phyloP scores from a whole-genome alignment of 2,329 filamentous ascomycete species.

The Chalara sp. region DNA sequence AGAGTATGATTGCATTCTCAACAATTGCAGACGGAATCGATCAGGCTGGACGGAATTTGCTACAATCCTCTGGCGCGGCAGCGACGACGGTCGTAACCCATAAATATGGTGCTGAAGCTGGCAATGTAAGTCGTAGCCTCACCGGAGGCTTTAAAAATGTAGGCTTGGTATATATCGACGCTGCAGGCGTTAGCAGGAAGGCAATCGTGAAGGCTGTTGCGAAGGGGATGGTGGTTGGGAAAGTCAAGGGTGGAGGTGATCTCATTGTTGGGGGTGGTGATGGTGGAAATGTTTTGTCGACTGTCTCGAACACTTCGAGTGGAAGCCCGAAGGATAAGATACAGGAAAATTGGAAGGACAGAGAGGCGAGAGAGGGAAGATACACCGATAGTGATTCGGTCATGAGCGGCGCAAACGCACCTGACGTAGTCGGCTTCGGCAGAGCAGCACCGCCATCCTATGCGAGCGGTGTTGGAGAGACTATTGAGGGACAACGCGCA shows the following conservation, averaged over 20 bases:
- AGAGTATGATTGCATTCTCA: constrained; percentile 91
- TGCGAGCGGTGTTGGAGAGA: not conserved
- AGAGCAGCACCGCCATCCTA: not conserved
- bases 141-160: constrained; percentile 92
- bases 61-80: constrained; percentile 69
- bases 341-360: not conserved
- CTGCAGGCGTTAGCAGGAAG: constrained; percentile 80
- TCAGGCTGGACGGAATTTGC: constrained; percentile 71
- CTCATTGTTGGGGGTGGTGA: constrained; percentile 62
- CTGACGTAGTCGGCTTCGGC: not conserved
- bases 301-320: not conserved
- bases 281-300: constrained; percentile 16
- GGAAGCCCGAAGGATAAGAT: not conserved
- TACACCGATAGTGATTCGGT: not conserved
- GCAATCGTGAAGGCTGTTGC: constrained; percentile 92
- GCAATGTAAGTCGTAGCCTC: constrained; percentile 65
- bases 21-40: constrained; percentile 93
- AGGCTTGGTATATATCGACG: constrained; percentile 94
- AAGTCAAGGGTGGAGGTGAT: constrained; percentile 66
- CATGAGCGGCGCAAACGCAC: not conserved
- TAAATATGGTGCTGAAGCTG: constrained; percentile 80
- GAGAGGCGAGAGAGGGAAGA: not conserved
- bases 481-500: not conserved
- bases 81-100: constrained; percentile 84
- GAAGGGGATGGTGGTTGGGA: constrained; percentile 90